phyloP scores from a whole-genome alignment of 306 rosid species.

The Astragalus membranaceus region DNA sequence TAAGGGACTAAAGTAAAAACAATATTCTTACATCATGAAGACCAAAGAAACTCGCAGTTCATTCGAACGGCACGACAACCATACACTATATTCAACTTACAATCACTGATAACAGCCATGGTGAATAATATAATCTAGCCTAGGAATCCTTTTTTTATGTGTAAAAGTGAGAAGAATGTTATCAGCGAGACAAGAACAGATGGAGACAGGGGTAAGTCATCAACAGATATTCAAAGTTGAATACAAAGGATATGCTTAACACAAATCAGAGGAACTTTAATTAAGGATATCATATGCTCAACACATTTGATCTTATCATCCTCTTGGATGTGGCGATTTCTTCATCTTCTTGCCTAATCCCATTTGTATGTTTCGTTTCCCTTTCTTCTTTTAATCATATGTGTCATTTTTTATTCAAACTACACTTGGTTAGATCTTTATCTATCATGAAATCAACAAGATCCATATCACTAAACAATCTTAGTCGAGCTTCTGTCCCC shows the following conservation, averaged over 20 bases:
- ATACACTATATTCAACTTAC: background rate
- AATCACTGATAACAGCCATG: background rate
- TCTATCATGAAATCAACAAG: no score
- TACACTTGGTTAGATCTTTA: no score
- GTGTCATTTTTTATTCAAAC: background rate
- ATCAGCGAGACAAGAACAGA: background rate
- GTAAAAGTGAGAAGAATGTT: constrained; percentile 2
- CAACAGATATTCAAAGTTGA: background rate
- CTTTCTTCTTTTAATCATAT: no score
- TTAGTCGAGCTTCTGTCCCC: background rate
- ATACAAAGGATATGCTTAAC: background rate
- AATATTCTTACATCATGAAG: background rate
- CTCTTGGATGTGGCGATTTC: no score
- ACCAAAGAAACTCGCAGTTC: background rate
- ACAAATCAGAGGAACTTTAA: background rate
- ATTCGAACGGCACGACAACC: background rate
- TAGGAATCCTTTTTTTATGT: background rate
- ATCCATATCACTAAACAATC: background rate
- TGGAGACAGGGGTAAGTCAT: background rate
- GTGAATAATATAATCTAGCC: background rate
- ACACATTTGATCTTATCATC: no score
- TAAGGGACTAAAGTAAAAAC: background rate
- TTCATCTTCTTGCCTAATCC: no score
- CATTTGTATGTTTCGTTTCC: no score
- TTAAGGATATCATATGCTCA: background rate